Base-by-base conservation (phyloP, 192 early-diverging fungal species). In the Backusella tuberculispora region DNA sequence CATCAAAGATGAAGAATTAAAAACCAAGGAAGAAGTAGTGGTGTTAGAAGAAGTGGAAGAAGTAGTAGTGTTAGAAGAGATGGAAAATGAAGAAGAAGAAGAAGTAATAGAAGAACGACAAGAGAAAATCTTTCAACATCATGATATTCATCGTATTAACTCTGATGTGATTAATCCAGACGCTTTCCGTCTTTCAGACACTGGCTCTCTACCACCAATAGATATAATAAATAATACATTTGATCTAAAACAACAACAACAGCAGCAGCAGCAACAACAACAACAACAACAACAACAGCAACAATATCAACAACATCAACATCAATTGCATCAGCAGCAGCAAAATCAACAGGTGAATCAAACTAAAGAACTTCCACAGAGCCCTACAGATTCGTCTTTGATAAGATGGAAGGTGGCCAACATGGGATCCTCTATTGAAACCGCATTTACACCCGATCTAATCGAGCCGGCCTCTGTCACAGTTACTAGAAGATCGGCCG, bases 381-480 rank as follows among this genome's bases (percentile, higher is more conserved):
- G 15, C 5, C 64, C 37, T 40, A 66, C 34, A 37, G 70, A 48
- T 56, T 29, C 29, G 5, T 56, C 70, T 19, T 47, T 48, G 5
- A 26, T 75, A 14, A 44, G 66, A 42, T 75, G 74, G 74, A 75
- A 75, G 38, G 60, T 43, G 3, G 74, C 74, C 29, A 64, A 75
- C 2, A 29, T 68, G 15, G 74, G 34, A 15, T 75, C 74, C 6
- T 40, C 74, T 14, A 46, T 75, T 26, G 74, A 66, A 21, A 75
- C 74, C 6, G 65, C 38, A 3, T 63, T 53, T 68, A 66, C 74
- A 7, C 65, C 74, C 6, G 1, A 19, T 65, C n/a, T 45, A 0
- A 65, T 64, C 37, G 21, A 24, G 6, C 60, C 60, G 13, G 63
- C 72, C 29, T 41, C 21, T 2, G 63, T 38, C 4, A 40, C 65